Evolutionary conservation across 148 eudicot species (phyloP), one percentile per base, ranked within the genome.

Genomic region (Talinum fruticosum): DNA sequence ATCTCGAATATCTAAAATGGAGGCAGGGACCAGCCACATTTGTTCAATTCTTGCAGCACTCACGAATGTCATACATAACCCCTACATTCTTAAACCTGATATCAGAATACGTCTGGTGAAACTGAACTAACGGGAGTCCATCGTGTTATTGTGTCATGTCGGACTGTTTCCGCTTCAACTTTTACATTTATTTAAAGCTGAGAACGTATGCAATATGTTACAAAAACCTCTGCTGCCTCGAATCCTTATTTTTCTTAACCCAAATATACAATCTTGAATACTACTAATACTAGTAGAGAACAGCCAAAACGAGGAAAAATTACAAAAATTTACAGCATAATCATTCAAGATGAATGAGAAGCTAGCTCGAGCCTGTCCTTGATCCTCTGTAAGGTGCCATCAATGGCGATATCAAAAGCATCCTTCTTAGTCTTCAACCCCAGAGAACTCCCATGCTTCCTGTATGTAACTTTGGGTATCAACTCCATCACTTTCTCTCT

Each of bases 331-430:
- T 65, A 36, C 71, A 49, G 26, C 75, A 44, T 30, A 5, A 32
- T 10, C 47, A 41, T 23, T 71, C 35, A 71, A 32, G 30, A 23
- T 66, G 66, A 41, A 68, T 47, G 75, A 26, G 75, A 82, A 65
- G 49, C 79, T 35, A 74, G 66, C 32, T 75, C 66, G 69, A 89
- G 78, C 75, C 98, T 88, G 8, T 87, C 83, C 51, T 87, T 87
- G 73, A 96, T 93, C 83, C 92, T 91, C 66, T 84, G 73, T 77
- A 96, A 75, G 3, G 85, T 78, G 18, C 97, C 99, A 19, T 96
- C 97, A 80, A 96, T 75, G 10, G 99, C 97, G 69, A 93, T 81
- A 83, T 96, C 99, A 69, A 96, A 93, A 6, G 99, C 99, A 84
- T 96, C 97, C 71, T 90, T 93, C 81, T 78, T 90, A 10, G 84